phyloP scores from a whole-genome alignment of 768 basidiomycete species.

The Scleroderma bovista region DNA sequence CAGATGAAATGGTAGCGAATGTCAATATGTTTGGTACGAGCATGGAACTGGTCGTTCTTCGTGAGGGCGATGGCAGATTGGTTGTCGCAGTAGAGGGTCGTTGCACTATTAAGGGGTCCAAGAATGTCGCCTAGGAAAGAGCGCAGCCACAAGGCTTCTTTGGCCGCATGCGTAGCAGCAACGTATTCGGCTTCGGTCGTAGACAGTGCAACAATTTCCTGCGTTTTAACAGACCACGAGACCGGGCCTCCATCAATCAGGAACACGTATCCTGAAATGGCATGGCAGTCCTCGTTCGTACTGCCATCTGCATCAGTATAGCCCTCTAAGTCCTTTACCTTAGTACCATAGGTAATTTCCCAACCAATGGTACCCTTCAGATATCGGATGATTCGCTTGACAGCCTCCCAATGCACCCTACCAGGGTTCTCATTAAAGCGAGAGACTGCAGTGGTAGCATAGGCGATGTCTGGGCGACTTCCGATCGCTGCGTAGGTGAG shows the following conservation, averaged over 20 bases:
- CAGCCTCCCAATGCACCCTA: too few relatives aligned
- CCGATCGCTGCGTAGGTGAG: neutral
- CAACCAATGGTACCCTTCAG: constrained; percentile 14
- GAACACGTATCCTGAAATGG: constrained; percentile 17
- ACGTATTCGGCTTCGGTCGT: constrained; percentile 33
- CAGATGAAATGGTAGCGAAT: constrained; percentile 31
- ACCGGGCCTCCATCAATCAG: constrained; percentile 9
- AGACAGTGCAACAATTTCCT: constrained; percentile 31
- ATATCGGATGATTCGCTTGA: neutral
- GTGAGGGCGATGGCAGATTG: too few relatives aligned
- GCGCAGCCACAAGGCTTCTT: constrained; percentile 20
- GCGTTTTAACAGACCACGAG: constrained; percentile 32
- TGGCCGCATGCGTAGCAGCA: constrained; percentile 18
- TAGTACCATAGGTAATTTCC: neutral
- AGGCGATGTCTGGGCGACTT: neutral
- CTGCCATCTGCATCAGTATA: too few relatives aligned
- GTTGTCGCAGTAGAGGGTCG: constrained; percentile 2
- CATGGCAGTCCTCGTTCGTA: neutral
- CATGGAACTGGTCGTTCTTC: constrained; percentile 23
- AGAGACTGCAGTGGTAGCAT: neutral
- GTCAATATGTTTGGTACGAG: constrained; percentile 34
- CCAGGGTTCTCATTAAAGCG: neutral
- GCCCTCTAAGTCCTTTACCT: neutral
- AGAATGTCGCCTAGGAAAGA: constrained; percentile 7
- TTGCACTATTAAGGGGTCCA: constrained; percentile 1